Conservation (phyloP, 164 flowering plant genomes). For the Tinospora cordifolia region DNA sequence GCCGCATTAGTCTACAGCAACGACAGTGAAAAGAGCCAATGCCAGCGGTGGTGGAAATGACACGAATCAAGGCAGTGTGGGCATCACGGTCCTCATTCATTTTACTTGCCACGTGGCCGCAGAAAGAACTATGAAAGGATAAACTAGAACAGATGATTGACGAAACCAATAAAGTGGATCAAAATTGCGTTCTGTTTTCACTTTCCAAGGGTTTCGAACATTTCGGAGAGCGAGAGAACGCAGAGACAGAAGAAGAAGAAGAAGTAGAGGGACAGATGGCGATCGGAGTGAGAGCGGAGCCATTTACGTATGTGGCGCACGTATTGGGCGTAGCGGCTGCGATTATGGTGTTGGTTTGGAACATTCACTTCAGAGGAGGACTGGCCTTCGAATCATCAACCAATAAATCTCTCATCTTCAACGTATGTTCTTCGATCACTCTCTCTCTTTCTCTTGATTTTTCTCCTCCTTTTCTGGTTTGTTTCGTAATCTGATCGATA, state of each 20-base stretch:
- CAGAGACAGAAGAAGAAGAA: neutral
- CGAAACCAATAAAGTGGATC: no score
- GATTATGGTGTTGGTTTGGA: conserved; percentile 74
- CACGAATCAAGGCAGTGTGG: neutral
- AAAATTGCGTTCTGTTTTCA: no score
- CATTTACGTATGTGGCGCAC: conserved; percentile 51
- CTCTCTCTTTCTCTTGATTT: neutral
- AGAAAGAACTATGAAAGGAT: neutral
- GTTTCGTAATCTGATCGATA: no score
- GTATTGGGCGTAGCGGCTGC: conserved; percentile 40
- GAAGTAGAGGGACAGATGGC: conserved; percentile 30
- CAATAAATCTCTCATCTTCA: conserved; percentile 77
- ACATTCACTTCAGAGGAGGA: conserved; percentile 75
- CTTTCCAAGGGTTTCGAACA: no score
- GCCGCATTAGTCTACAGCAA: no score
- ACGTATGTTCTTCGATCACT: conserved; percentile 31
- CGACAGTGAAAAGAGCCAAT: neutral
- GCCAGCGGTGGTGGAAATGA: neutral
- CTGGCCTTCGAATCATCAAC: conserved; percentile 54
- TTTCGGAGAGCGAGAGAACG: neutral
- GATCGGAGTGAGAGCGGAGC: conserved; percentile 31
- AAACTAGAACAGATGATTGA: no score
- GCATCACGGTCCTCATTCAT: neutral
- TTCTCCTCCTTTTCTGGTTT: neutral
- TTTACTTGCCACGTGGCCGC: neutral